phyloP scores from a whole-genome alignment of 495 filamentous ascomycete genomes.

The Delitschia confertaspora region DNA sequence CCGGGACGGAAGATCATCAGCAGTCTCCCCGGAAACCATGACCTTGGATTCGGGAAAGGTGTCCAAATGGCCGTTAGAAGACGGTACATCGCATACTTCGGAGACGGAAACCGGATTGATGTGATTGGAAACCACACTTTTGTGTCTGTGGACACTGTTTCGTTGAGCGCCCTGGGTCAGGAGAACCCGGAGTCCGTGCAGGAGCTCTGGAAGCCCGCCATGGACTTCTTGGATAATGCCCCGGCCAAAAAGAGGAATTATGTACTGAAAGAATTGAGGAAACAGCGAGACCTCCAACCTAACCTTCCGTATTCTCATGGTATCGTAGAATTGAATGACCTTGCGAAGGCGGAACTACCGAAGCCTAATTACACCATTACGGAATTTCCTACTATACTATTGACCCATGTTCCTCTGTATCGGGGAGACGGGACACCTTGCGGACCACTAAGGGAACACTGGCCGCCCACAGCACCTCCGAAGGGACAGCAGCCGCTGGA shows the following conservation, averaged over 20 bases:
- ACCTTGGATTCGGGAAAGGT: conserved; percentile 83
- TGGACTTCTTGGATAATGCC: conserved; percentile 65
- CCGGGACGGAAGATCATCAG: conserved; percentile 60
- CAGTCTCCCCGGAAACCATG: conserved; percentile 89
- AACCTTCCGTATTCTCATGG: conserved; percentile 26
- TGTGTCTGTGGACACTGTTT: conserved; percentile 81
- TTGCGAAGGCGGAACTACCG: conserved; percentile 17
- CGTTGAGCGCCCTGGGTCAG: conserved; percentile 63
- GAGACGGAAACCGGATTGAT: conserved; percentile 77
- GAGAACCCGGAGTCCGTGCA: conserved; percentile 35
- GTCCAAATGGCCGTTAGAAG: conserved; percentile 70
- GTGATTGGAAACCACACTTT: conserved; percentile 93
- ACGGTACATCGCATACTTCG: conserved; percentile 83
- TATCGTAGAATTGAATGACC: conserved; percentile 21
- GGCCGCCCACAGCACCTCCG: conserved; percentile 57
- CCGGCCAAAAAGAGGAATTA: conserved; percentile 41
- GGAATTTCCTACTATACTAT: conserved; percentile 71
- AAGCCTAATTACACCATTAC: conserved; percentile 25
- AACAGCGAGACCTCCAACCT: conserved; percentile 36
- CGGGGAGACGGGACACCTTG: conserved; percentile 74
- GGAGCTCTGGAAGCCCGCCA: conserved; percentile 62
- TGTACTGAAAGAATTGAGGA: conserved; percentile 46
- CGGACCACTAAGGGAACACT: conserved; percentile 77
- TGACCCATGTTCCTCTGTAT: conserved; percentile 87
- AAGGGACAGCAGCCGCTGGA: conserved; percentile 48